phyloP scores from a whole-genome alignment of 2,329 filamentous ascomycete genomes.

The Colletotrichum zoysiae region DNA sequence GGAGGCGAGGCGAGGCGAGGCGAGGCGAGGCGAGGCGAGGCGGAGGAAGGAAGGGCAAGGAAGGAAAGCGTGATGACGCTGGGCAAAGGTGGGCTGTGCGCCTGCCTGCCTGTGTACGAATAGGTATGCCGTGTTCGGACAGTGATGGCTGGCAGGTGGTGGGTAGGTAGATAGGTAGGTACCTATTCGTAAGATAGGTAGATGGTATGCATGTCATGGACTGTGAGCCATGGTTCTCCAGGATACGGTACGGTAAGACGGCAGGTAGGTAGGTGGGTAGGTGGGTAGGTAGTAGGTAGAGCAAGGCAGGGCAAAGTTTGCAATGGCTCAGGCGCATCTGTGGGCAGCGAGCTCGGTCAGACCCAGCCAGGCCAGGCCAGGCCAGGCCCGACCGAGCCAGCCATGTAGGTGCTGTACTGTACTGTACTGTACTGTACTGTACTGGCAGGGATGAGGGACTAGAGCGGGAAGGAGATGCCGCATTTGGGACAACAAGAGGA shows the following conservation, averaged over 20 bases:
- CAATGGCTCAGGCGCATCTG: conserved; percentile 34
- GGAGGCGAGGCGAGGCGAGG: too few species aligned
- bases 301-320: conserved; percentile 22
- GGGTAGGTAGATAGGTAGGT: too few species aligned
- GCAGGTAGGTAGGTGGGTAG: neutral
- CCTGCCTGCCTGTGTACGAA: neutral
- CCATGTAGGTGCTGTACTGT: too few species aligned
- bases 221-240: conserved; percentile 1
- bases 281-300: neutral
- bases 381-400: conserved; percentile 16
- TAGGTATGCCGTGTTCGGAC: conserved; percentile 1
- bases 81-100: conserved; percentile 19
- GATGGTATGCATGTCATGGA: neutral
- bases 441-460: conserved; percentile 7
- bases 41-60: neutral
- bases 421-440: too few species aligned
- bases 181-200: too few species aligned
- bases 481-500: conserved; percentile 22
- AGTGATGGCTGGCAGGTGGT: neutral
- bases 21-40: too few species aligned
- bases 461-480: neutral
- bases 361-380: too few species aligned
- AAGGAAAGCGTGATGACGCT: conserved; percentile 22
- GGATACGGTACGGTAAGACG: conserved; percentile 20
- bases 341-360: conserved; percentile 31